These are phyloP conservation scores for Cytospora leucostoma DNA, from an alignment of 2,329 filamentous ascomycete genomes.

Conservation along the genomic window DNA sequence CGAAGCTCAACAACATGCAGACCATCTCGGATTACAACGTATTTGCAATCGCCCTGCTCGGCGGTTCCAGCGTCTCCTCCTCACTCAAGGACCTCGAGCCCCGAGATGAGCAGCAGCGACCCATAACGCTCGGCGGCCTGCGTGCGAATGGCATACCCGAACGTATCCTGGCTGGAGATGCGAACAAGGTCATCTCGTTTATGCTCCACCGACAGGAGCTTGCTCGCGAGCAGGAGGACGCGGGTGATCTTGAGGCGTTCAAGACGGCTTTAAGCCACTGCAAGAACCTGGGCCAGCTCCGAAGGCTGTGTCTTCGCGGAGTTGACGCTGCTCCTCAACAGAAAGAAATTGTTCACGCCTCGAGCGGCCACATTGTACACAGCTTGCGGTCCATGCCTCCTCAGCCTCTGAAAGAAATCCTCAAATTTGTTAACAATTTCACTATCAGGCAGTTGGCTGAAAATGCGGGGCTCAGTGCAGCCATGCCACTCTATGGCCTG, in stretches of 20 bases:
- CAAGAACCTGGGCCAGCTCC: constrained; percentile 28
- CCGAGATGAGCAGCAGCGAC: neutral
- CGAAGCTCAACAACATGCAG: neutral
- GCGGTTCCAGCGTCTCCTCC: neutral
- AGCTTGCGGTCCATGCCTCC: neutral
- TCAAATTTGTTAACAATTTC: constrained; percentile 47
- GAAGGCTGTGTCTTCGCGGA: constrained; percentile 32
- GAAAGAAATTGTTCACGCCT: neutral
- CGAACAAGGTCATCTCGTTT: constrained; percentile 31
- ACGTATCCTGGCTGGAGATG: constrained; percentile 22
- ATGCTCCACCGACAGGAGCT: constrained; percentile 34
- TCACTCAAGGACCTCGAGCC: neutral
- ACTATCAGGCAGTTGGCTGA: constrained; percentile 37
- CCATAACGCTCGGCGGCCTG: constrained; percentile 13
- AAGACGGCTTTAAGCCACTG: constrained; percentile 21
- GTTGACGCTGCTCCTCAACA: constrained; percentile 4
- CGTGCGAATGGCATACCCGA: constrained; percentile 35
- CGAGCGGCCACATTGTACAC: constrained; percentile 10
- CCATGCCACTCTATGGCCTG: constrained; percentile 30
- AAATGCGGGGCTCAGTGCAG: constrained; percentile 18
- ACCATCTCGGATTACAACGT: constrained; percentile 16
- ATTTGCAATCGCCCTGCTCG: constrained; percentile 21
- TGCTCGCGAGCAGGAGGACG: neutral
- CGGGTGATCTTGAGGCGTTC: constrained; percentile 15
- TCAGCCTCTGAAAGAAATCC: constrained; percentile 21